phyloP scores from a whole-genome alignment of 2,329 filamentous ascomycete species.

The Aureobasidium sp. region DNA sequence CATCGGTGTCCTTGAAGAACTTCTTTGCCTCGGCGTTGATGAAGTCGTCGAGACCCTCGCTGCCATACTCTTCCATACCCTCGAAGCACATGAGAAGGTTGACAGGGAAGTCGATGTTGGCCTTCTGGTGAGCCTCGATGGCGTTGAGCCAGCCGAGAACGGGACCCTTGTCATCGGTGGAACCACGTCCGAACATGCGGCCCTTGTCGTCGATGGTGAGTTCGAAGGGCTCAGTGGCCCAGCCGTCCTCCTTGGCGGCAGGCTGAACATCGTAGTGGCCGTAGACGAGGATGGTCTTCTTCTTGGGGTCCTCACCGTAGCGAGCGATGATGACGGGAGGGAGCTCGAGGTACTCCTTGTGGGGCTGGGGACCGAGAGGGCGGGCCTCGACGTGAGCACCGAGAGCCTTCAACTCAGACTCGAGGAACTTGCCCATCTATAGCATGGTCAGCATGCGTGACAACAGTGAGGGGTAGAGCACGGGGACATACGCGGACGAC shows the following conservation, averaged over 20 bases:
- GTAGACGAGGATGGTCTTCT: constrained; percentile 93
- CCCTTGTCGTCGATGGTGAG: constrained; percentile 81
- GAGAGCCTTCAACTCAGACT: constrained; percentile 68
- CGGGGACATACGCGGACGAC: constrained; percentile 61
- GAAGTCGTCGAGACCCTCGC: constrained; percentile 90
- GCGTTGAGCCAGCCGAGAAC: constrained; percentile 97
- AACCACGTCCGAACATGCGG: constrained; percentile 91
- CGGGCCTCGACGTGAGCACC: constrained; percentile 84
- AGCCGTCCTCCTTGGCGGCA: constrained; percentile 85
- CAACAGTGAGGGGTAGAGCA: background rate
- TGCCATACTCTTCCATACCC: constrained; percentile 99
- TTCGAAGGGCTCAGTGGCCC: constrained; percentile 90
- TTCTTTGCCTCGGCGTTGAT: constrained; percentile 86
- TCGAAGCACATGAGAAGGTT: constrained; percentile 99
- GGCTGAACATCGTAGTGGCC: constrained; percentile 99
- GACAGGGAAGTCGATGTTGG: constrained; percentile 87
- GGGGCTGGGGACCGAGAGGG: constrained; percentile 82
- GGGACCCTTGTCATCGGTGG: constrained; percentile 96
- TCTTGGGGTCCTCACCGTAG: constrained; percentile 85
- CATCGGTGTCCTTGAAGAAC: constrained; percentile 92
- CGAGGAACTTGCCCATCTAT: constrained; percentile 86
- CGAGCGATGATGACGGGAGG: constrained; percentile 87
- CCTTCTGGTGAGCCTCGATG: constrained; percentile 95
- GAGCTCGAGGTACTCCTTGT: constrained; percentile 81
- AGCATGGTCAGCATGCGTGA: background rate